These are phyloP conservation scores for Xanthoceras sorbifolium DNA, from an alignment of 345 rosid genomes.

Conservation along the genomic window DNA sequence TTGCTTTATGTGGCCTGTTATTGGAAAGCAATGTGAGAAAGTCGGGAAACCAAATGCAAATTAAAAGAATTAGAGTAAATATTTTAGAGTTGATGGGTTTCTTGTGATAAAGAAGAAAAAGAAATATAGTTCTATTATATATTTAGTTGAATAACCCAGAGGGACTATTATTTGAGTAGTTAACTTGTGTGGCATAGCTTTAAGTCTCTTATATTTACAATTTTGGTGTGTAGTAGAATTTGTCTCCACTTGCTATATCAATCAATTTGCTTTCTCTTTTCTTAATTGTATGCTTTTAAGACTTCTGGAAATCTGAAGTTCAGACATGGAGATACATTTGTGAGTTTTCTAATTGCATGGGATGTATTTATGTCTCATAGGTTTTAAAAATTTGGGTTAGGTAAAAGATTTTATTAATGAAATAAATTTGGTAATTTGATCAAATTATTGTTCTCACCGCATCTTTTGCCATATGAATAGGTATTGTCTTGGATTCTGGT, in stretches of 20 bases:
- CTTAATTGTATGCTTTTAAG: neutral
- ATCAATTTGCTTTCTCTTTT: neutral
- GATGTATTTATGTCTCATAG: neutral
- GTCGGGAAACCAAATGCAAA: neutral
- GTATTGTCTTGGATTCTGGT: constrained; percentile 58
- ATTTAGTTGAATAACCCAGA: neutral
- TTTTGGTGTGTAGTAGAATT: neutral
- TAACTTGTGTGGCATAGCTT: neutral
- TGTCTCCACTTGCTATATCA: neutral
- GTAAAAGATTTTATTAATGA: neutral
- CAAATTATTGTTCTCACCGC: neutral
- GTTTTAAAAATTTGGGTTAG: neutral
- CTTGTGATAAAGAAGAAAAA: neutral
- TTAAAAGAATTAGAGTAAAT: neutral
- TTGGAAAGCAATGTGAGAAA: neutral
- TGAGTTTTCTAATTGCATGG: too few relatives aligned
- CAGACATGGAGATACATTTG: too few relatives aligned
- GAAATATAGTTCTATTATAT: neutral
- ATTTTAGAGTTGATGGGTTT: neutral
- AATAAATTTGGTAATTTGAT: neutral
- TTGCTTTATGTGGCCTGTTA: neutral
- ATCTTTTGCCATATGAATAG: constrained; percentile 23
- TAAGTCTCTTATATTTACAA: neutral
- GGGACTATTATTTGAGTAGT: neutral
- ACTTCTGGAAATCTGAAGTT: neutral